Conservation (phyloP, 2,329 filamentous ascomycete species). For the Exophiala lecanii-corni region DNA sequence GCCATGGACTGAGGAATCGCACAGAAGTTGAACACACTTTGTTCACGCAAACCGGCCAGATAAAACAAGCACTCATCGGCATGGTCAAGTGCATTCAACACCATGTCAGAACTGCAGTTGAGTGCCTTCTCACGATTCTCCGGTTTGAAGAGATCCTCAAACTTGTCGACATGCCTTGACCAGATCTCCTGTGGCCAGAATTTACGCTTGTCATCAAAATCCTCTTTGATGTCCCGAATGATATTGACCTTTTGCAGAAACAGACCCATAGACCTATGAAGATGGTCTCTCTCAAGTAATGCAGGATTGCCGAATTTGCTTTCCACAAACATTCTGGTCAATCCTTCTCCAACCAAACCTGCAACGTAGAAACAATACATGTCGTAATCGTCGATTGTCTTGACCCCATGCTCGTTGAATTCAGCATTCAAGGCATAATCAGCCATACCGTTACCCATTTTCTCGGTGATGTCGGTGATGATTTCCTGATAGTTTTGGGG, state of each 20-base stretch:
- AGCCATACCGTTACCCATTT: slow-evolving; percentile 99
- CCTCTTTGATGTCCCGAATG: slow-evolving; percentile 90
- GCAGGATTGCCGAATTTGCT: slow-evolving; percentile 81
- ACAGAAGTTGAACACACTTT: slow-evolving; percentile 98
- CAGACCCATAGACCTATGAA: slow-evolving; percentile 94
- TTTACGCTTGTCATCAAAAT: slow-evolving; percentile 76
- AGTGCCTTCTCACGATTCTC: slow-evolving; percentile 73
- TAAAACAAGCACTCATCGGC: slow-evolving; percentile 96
- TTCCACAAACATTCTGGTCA: slow-evolving; percentile 85
- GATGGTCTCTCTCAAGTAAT: slow-evolving; percentile 68
- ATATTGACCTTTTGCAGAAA: slow-evolving; percentile 99
- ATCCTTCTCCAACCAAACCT: slow-evolving; percentile 92
- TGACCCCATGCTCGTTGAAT: slow-evolving; percentile 71
- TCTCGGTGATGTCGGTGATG: slow-evolving; percentile 84
- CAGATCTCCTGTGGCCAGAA: slow-evolving; percentile 98
- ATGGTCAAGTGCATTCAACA: slow-evolving; percentile 80
- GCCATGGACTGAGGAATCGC: slow-evolving; percentile 97
- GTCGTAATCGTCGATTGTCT: slow-evolving; percentile 85
- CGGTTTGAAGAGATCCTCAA: slow-evolving; percentile 83
- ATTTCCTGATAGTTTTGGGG: slow-evolving; percentile 79
- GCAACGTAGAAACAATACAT: slow-evolving; percentile 97
- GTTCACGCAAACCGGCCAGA: slow-evolving; percentile 88
- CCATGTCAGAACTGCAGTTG: slow-evolving; percentile 88
- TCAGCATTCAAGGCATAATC: slow-evolving; percentile 86
- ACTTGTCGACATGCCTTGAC: slow-evolving; percentile 88